Percentiles rank a stretch among this genome's conserved stretches.
Conservation (phyloP, 306 rosid genomes). For the Begonia loranthoides region DNA sequence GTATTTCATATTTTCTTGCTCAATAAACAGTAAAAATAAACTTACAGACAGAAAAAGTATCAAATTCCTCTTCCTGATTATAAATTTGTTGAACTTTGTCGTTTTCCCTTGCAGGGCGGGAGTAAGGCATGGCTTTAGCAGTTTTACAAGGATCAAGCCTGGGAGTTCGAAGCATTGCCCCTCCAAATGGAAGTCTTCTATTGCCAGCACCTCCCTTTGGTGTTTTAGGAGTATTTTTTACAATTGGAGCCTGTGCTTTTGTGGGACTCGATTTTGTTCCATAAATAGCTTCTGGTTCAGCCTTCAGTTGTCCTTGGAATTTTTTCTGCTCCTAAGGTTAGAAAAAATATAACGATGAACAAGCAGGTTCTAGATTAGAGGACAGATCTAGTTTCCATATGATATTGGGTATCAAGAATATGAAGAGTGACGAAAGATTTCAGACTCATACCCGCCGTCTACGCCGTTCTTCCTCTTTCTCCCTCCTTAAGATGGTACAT, state of each 20-base stretch:
- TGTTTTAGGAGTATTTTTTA: constrained; percentile 19
- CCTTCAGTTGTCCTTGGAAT: constrained; percentile 28
- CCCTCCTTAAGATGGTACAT: constrained; percentile 35
- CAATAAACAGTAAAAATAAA: background rate
- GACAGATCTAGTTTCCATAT: background rate
- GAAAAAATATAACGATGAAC: background rate
- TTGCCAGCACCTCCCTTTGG: constrained; percentile 23
- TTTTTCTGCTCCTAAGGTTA: constrained; percentile 24
- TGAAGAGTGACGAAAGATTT: background rate
- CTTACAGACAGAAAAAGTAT: constrained; percentile 23
- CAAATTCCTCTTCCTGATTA: constrained; percentile 18
- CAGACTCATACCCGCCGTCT: constrained; percentile 37
- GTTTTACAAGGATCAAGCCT: constrained; percentile 15
- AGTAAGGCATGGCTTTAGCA: constrained; percentile 17
- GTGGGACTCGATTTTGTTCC: constrained; percentile 30
- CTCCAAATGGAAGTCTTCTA: constrained; percentile 38
- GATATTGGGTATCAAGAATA: background rate
- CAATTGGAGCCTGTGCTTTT: constrained; percentile 15
- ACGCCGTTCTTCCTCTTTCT: constrained; percentile 61
- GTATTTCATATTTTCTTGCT: too few relatives aligned
- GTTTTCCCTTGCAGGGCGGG: constrained; percentile 30
- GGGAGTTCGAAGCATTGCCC: constrained; percentile 35
- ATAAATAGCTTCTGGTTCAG: constrained; percentile 52
- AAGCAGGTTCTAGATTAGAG: background rate
- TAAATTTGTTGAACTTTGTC: constrained; percentile 20